Conservation (phyloP, 2,329 filamentous ascomycete species). For the Fusarium vanettenii region DNA sequence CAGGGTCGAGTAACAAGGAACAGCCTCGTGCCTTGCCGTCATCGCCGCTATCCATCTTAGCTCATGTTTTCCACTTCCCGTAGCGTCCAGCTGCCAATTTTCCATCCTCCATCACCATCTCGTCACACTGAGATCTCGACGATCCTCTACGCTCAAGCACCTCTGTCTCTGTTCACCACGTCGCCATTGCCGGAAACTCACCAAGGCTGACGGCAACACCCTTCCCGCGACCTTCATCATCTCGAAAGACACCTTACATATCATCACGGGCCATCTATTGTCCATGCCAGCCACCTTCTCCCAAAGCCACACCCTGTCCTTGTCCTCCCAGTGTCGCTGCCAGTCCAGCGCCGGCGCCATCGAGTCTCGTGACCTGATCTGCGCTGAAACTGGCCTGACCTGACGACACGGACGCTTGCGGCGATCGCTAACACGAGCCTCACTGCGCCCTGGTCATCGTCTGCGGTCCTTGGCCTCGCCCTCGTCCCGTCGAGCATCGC, state of each 20-base stretch:
- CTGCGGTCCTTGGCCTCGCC: conserved; percentile 10
- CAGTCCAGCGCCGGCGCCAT: conserved; percentile 1
- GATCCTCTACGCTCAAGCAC: neutral
- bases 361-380: conserved; percentile 36
- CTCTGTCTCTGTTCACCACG: conserved; percentile 2
- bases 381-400: conserved; percentile 20
- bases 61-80: conserved; percentile 29
- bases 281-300: conserved; percentile 17
- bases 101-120: conserved; percentile 29
- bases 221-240: neutral
- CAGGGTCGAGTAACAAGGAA: conserved; percentile 7
- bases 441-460: conserved; percentile 27
- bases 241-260: neutral
- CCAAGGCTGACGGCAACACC: neutral
- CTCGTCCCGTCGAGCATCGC: conserved; percentile 27
- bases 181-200: neutral
- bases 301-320: conserved; percentile 29
- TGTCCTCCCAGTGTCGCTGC: conserved; percentile 26
- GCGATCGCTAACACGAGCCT: conserved; percentile 35
- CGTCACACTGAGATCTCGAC: neutral
- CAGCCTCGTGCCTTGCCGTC: conserved; percentile 35
- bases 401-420: conserved; percentile 21
- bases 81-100: conserved; percentile 22
- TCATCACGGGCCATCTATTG: conserved; percentile 9
- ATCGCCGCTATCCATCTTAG: conserved; percentile 28